Evolutionary conservation across 345 rosid species (phyloP).

Genomic region (Murraya koenigii): DNA sequence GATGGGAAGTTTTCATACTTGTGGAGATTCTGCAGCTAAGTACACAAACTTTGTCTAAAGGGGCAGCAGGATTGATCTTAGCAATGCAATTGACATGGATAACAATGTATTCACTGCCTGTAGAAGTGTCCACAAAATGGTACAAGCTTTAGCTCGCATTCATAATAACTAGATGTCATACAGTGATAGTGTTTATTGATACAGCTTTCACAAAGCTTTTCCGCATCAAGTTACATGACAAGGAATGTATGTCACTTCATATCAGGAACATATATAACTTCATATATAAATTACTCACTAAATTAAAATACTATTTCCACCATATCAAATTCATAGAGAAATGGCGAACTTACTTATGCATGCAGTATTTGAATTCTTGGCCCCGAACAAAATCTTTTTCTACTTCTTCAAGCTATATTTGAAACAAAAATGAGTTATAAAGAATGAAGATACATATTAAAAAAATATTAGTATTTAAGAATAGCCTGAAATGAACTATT

Average conservation of each 20-base stretch:
- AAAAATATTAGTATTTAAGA: too few species aligned
- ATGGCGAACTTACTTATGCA: constrained; percentile 55
- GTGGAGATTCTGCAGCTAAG: too few species aligned
- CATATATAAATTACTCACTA: background rate
- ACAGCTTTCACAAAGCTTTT: background rate
- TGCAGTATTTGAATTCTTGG: constrained; percentile 80
- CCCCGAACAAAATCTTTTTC: constrained; percentile 67
- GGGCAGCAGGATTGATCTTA: too few species aligned
- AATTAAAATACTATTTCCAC: background rate
- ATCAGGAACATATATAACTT: too few species aligned
- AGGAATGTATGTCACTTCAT: background rate
- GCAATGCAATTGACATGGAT: too few species aligned
- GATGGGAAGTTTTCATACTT: too few species aligned
- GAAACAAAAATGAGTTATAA: too few species aligned
- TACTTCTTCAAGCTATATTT: constrained; percentile 34
- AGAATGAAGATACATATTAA: too few species aligned
- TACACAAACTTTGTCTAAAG: too few species aligned
- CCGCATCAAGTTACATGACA: background rate
- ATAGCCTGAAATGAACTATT: too few species aligned
- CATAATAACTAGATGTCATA: background rate
- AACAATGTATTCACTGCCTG: too few species aligned
- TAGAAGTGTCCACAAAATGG: too few species aligned
- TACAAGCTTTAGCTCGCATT: background rate
- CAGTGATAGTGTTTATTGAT: background rate
- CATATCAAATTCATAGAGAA: background rate